These are phyloP conservation scores for Yamadazyma paraphyllophila DNA, from an alignment of 805 yeast species.

Conservation along the genomic window DNA sequence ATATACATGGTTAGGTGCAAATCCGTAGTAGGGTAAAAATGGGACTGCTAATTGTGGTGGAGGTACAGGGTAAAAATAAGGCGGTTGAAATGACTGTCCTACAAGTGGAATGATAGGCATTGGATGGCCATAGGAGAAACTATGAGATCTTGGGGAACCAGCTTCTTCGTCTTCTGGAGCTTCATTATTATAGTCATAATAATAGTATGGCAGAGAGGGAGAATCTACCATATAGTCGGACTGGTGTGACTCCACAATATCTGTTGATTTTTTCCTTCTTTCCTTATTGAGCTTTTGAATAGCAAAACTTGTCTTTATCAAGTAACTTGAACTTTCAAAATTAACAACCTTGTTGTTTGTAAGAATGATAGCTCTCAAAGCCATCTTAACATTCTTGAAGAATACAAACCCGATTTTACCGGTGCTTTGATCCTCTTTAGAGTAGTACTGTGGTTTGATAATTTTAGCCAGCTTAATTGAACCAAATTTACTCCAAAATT, in stretches of 20 bases:
- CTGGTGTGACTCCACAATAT: neutral
- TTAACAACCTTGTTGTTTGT: conserved; percentile 46
- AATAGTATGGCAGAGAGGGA: neutral
- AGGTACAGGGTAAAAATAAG: neutral
- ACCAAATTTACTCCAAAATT: conserved; percentile 42
- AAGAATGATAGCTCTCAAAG: conserved; percentile 57
- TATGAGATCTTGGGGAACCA: neutral
- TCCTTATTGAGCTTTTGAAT: conserved; percentile 28
- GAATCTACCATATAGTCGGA: neutral
- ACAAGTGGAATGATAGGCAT: neutral
- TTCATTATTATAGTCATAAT: conserved; percentile 3
- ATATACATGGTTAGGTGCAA: conserved; percentile 7
- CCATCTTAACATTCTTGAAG: conserved; percentile 54
- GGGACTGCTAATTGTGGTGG: conserved; percentile 2
- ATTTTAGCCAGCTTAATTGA: conserved; percentile 40
- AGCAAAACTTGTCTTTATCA: conserved; percentile 41
- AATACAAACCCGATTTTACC: conserved; percentile 61
- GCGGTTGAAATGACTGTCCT: conserved; percentile 1
- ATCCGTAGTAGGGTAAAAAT: conserved; percentile 7
- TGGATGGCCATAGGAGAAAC: conserved; percentile 1
- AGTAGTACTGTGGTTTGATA: conserved; percentile 41
- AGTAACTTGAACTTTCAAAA: conserved; percentile 19
- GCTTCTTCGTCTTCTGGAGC: conserved; percentile 4
- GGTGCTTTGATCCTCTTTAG: conserved; percentile 15
- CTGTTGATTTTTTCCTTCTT: conserved; percentile 5